Evolutionary conservation across 345 rosid species (phyloP), one percentile per base, ranked within the genome.

Genomic region (Gossypium thurberi): DNA sequence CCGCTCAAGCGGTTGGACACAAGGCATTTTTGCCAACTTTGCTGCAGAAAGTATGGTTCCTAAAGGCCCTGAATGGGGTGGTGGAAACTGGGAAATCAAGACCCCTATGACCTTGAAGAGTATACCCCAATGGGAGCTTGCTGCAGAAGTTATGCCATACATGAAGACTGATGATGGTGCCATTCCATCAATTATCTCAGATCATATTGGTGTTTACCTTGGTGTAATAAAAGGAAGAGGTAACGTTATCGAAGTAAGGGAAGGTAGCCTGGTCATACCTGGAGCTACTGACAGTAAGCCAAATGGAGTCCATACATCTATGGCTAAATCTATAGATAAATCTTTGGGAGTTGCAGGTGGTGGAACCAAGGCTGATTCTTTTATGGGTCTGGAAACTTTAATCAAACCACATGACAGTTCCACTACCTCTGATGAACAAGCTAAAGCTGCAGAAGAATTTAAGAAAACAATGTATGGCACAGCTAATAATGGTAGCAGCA

Each of bases 11-110:
- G 98, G 99, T 78, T 92, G 98, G 99, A 95, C 99, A 15, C 99
- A 95, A 73, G 97, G 99, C 48, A 91, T 95, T 74, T 95, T 95
- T 78, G 97, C 98, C n/a, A 95, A 95, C 78, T 95, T 95, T 81
- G 98, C 98, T 79, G 97, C 99, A 28, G 99, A 95, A 85, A 92
- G 94, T 80, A 90, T 95, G 96, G 98, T 92, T 76, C 99, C 97
- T 2, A 95, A 95, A 82, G 98, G 99, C 76, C 81, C 93, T 68
- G 98, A 90, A 83, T 95, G 99, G 99, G 98, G 98, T 78, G 99
- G 99, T 81, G 98, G 97, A 66, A 95, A 95, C 88, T 95, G 98
- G 99, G 99, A 95, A 84, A 95, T 92, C 60, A 92, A 91, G 78
- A 92, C 91, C 44, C 98, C 99, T 44, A 79, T 94, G 44, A 86